Base-by-base conservation (phyloP, 345 rosid genomes). In the Populus nigra region DNA sequence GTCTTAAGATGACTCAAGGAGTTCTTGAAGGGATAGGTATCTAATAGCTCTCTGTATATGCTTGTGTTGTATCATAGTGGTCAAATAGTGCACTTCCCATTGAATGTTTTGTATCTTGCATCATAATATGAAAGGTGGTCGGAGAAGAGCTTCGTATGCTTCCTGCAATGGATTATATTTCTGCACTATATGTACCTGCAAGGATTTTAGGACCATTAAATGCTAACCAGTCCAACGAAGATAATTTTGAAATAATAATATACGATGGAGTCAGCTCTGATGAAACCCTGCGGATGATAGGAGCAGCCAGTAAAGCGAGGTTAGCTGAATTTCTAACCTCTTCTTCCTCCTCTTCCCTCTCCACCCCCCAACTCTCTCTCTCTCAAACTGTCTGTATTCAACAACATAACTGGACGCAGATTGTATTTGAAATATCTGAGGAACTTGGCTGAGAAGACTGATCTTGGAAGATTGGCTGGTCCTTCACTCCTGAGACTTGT, bases 101-200 rank as follows among this genome's bases (percentile, higher is more conserved):
- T 53, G 47, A 65, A 59, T 71, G 1, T 49, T 41, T 13, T 78
- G 69, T 41, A 43, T 73, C 11, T 53, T 82, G 41, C 15, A 65
- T 35, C 83, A 39, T 11, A 38, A 36, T 74, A 74, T 84, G 71
- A 78, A 86, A 94, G 99, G 91, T 94, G 73, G 99, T 93, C 65
- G 99, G 96, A 80, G 94, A 93, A 90, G 99, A 94, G 89, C 92
- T 94, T 43, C 97, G 97, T 39, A 92, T 95, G 82, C 98, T 95
- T 83, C 99, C 96, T 70, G 98, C 98, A 81, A 93, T 94, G 95
- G 98, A 93, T 78, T 89, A 97, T 3, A 86, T 91, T 57, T 88
- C 90, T 75, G 88, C 95, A 41, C 85, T 81, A 76, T 82, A 90
- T 38, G 89, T 82, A 45, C 86, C 90, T 20, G 91, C 82, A 79